Percentiles rank a stretch among this genome's conserved stretches.
phyloP scores from a whole-genome alignment of 1,284 basidiomycete species.

The Polyporus tsugae region DNA sequence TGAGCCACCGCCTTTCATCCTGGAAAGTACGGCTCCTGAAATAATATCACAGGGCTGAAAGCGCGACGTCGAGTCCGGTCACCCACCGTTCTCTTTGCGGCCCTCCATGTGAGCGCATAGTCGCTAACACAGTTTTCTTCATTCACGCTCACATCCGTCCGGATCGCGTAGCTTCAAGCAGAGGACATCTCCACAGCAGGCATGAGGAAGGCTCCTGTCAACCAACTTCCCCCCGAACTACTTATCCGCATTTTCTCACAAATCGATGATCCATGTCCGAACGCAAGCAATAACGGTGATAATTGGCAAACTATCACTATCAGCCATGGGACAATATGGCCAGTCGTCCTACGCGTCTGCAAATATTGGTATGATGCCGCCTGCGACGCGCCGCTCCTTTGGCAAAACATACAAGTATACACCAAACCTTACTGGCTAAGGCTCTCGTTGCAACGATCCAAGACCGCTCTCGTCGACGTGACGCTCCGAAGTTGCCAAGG shows the following conservation, averaged over 20 bases:
- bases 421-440: background rate
- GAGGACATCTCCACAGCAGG: background rate
- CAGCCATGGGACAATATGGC: background rate
- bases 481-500: background rate
- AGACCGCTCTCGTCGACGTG: background rate
- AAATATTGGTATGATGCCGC: background rate
- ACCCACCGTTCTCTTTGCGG: too few species aligned
- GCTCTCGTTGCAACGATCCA: background rate
- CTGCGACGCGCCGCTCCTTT: background rate
- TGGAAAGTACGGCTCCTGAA: too few species aligned
- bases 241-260: background rate
- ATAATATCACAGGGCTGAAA: too few species aligned
- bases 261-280: background rate
- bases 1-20: too few species aligned
- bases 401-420: background rate
- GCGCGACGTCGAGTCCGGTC: too few species aligned
- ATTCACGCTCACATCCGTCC: background rate
- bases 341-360: background rate
- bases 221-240: background rate
- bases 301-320: background rate
- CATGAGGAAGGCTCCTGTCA: background rate
- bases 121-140: too few species aligned
- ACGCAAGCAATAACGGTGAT: background rate
- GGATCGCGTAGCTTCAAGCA: background rate
- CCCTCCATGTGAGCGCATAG: background rate